Conservation (phyloP, 164 flowering plant genomes). For the Cinnamomum micranthum region DNA sequence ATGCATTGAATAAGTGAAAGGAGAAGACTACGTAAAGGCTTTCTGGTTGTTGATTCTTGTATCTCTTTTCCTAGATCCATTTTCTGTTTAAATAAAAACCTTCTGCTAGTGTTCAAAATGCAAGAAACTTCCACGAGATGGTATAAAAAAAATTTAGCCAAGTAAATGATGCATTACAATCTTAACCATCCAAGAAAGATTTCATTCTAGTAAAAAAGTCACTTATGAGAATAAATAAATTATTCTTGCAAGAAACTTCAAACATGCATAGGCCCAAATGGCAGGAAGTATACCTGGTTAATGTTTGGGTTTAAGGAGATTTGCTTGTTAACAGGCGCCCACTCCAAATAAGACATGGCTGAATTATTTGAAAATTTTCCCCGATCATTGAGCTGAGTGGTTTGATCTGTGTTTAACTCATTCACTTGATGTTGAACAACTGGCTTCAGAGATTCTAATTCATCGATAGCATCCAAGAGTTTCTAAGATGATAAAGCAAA, state of each 20-base stretch:
- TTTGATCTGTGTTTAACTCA: constrained; percentile 42
- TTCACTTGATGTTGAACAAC: constrained; percentile 43
- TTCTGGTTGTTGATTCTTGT: too few relatives aligned
- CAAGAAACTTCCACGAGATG: background rate
- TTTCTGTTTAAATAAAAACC: too few relatives aligned
- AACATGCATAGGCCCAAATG: background rate
- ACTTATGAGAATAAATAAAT: background rate
- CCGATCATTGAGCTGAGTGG: constrained; percentile 30
- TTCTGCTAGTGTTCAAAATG: too few relatives aligned
- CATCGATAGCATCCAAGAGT: constrained; percentile 56
- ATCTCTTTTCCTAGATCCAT: too few relatives aligned
- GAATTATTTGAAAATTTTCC: constrained; percentile 27
- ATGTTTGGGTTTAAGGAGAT: constrained; percentile 19
- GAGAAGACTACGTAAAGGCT: background rate
- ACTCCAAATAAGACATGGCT: constrained; percentile 23
- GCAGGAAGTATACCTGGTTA: constrained; percentile 35
- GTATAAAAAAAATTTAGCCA: background rate
- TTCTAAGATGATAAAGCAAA: constrained; percentile 38
- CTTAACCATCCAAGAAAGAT: background rate
- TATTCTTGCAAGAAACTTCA: background rate
- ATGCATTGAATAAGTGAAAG: constrained; percentile 2
- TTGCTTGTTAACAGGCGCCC: constrained; percentile 29
- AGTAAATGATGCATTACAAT: too few relatives aligned
- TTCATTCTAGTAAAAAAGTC: background rate
- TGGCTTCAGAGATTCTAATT: constrained; percentile 78